phyloP scores from a whole-genome alignment of 2,329 filamentous ascomycete species.

The Beauveria varroae region DNA sequence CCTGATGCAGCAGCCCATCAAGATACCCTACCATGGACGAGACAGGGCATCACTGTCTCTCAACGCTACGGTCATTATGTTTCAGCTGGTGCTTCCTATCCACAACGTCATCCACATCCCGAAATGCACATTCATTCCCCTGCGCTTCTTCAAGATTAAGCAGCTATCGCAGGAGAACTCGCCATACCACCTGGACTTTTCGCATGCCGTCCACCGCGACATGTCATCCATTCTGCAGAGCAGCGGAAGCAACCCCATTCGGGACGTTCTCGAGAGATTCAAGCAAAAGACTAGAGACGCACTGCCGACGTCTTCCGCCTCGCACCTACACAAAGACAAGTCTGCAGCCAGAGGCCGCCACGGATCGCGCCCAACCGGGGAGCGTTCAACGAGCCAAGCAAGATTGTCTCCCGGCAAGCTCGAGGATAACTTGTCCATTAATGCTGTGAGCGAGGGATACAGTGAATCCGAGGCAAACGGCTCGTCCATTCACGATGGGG shows the following conservation, averaged over 20 bases:
- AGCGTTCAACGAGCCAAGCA: slow-evolving; percentile 8
- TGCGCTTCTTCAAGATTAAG: slow-evolving; percentile 58
- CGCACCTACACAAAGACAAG: not conserved
- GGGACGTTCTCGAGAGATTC: not conserved
- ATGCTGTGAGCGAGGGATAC: not conserved
- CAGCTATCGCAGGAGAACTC: slow-evolving; percentile 53
- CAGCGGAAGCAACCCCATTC: not conserved
- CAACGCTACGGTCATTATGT: slow-evolving; percentile 36
- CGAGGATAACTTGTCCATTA: not conserved
- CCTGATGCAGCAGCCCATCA: slow-evolving; percentile 34
- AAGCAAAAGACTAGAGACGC: not conserved
- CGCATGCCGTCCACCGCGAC: slow-evolving; percentile 52
- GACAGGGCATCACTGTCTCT: slow-evolving; percentile 12
- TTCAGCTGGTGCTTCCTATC: slow-evolving; percentile 55
- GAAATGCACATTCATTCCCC: slow-evolving; percentile 50
- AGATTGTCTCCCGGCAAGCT: slow-evolving; percentile 18
- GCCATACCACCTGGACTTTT: slow-evolving; percentile 51
- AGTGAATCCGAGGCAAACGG: slow-evolving; percentile 2
- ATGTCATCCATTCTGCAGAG: slow-evolving; percentile 41
- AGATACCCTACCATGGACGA: slow-evolving; percentile 30
- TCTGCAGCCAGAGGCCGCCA: not conserved
- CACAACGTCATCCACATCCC: slow-evolving; percentile 44
- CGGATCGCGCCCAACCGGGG: not conserved
- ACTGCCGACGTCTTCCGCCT: not conserved
- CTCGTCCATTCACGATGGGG: not conserved